Evolutionary conservation across 139 green algal species (phyloP), one percentile per base, ranked within the genome.

Genomic region (Nannochloris sp.): DNA sequence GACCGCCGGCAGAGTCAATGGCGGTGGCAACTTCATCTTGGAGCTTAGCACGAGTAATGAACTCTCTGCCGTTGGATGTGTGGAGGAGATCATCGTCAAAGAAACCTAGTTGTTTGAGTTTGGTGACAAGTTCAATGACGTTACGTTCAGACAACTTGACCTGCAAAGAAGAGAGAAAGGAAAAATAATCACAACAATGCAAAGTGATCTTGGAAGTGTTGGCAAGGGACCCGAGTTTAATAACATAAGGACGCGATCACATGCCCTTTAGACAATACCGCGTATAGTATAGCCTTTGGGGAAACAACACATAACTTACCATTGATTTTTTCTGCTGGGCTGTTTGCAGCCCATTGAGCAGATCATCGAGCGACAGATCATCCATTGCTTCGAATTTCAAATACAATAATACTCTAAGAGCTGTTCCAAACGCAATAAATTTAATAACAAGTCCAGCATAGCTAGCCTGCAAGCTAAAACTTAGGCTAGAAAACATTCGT

Each of bases 81-180:
- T 95, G 78, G 37, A 95, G 79, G 60, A 97, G 63, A 8, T 87
- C 82, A n/a, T 85, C 77, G 0, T 81, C 81, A 32, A 96, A 53
- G 29, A 94, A 57, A 15, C 84, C 83, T 19, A 90, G 70, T 54
- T 81, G 54, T 59, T 89, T 84, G 1, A 97, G 74, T 70, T 95
- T 95, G 64, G 72, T 86, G 2, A 97, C 75, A 24, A 97, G 69
- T 70, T 97, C 90, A 14, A 97, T 81, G 4, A 94, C 79, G 54
- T 96, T 97, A 25, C 89, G 70, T 38, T 97, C 90, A 2, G 77
- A 89, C 2, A 97, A 74, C 14, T 81, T 70, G 0, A 76, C 65
- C 64, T 90, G 64, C 47, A 23, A 6, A 13, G 1, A 30, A 0
- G 3, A 7, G 31, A 24, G 29, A 24, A 25, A 48, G 34, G 25